These are phyloP conservation scores for Diacronema lutheri DNA, from an alignment of 78 protist genomes.

Conservation along the genomic window DNA sequence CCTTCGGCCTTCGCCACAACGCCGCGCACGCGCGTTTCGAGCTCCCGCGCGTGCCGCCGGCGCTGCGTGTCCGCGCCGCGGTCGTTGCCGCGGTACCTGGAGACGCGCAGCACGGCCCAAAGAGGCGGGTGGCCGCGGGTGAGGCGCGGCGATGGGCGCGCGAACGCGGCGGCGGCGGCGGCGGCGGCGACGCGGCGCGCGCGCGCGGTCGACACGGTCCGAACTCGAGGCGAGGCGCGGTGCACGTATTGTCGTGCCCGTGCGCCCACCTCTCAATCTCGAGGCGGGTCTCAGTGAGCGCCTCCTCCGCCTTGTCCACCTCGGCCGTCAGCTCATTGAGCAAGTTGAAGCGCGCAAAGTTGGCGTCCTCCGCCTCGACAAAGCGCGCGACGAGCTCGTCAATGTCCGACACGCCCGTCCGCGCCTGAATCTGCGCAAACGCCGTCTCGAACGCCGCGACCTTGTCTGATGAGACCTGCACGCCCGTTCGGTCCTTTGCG, in stretches of 20 bases:
- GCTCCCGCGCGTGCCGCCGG: neutral
- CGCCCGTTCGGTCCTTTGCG: conserved; percentile 24
- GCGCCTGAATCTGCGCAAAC: conserved; percentile 53
- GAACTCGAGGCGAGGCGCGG: no score
- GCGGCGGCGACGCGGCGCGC: no score
- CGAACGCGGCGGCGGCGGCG: no score
- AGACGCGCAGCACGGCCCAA: no score
- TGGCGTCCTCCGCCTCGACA: conserved; percentile 62
- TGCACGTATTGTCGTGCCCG: no score
- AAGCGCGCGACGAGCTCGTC: conserved; percentile 60
- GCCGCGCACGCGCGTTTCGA: neutral
- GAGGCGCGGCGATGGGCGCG: no score
- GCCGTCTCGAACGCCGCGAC: conserved; percentile 68
- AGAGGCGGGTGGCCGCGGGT: no score
- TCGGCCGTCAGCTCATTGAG: conserved; percentile 2
- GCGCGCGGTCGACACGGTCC: no score
- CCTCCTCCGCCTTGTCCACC: neutral
- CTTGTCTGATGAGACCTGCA: conserved; percentile 18
- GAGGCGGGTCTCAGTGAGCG: neutral
- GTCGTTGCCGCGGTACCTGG: neutral
- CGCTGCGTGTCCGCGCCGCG: neutral
- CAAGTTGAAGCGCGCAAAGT: conserved; percentile 19
- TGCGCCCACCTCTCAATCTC: conserved; percentile 6
- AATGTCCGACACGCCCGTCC: conserved; percentile 67
- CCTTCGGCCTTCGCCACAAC: no score